Base-by-base conservation (phyloP, 441 rosid species). In the Cnidoscolus chayamansa region DNA sequence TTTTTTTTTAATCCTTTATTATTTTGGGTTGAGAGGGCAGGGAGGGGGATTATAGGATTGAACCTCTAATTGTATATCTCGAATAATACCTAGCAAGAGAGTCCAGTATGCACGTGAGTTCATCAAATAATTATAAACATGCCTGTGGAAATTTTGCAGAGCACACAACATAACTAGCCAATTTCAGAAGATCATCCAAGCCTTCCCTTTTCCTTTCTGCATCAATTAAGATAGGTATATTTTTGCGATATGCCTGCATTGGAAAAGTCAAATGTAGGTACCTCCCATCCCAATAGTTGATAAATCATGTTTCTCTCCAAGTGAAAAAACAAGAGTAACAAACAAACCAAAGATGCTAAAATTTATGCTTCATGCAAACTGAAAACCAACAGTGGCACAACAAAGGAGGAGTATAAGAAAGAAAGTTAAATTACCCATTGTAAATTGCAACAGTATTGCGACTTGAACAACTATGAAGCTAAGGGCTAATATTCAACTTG, bases 71-170 rank as follows among this genome's bases (percentile, higher is more conserved):
- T 2, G 60, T 11, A 62, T 43, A 25, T 74, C 40, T 53, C 59
- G 49, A 67, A 54, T 51, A 65, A 32, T 54, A 45, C 58, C 43
- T 5, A 5, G 30, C 12, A 17, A 51, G 4, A 71, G 4, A 54
- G 55, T 66, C 71, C 54, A 62, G 3, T 65, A 65, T 54, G 37
- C 19, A 37, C 16, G 20, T 50, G 7, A 71, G 51, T 68, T 72
- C 45, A 76, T 32, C 63, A 57, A 45, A 43, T 20, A 76, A 68
- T 49, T 71, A 47, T 40, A 10, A 68, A 72, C 87, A 87, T 78
- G 80, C 97, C 94, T 86, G 89, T 20, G 97, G 97, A 77, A 94
- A 94, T 71, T 80, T 82, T 51, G 87, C 84, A 31, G 90, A 85
- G 83, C 97, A 94, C 63, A 92, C 81, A 48, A 79, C 88, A 82